Percentiles rank a stretch among this genome's conserved stretches.
These are phyloP conservation scores for Martiniozyma asiatica DNA, from an alignment of 1,139 yeast genomes.

Conservation along the genomic window DNA sequence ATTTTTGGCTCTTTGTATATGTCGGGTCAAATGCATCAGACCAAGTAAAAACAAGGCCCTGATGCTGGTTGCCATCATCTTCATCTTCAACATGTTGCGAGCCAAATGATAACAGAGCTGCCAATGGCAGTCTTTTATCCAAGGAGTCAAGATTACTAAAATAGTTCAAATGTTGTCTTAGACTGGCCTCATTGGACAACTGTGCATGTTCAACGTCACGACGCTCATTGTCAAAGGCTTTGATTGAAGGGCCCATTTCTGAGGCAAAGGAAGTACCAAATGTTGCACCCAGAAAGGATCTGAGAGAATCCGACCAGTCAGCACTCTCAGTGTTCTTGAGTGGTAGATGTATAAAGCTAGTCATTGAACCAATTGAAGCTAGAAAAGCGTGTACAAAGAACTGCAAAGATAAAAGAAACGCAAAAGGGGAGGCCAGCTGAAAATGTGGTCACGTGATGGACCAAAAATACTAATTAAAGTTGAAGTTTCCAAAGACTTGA, in stretches of 20 bases:
- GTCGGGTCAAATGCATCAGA: constrained; percentile 51
- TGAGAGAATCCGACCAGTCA: constrained; percentile 59
- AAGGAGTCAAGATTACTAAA: constrained; percentile 75
- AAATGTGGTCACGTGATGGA: no score
- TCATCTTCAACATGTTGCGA: neutral
- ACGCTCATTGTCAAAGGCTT: constrained; percentile 46
- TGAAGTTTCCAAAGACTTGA: no score
- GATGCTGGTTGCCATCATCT: neutral
- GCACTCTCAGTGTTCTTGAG: constrained; percentile 45
- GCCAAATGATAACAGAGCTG: no score
- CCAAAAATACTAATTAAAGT: no score
- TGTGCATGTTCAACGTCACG: constrained; percentile 47
- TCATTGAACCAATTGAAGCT: constrained; percentile 6
- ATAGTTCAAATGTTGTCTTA: constrained; percentile 53
- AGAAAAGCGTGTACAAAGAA: no score
- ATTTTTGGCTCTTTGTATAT: constrained; percentile 39
- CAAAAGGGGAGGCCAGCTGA: no score
- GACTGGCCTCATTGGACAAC: constrained; percentile 25
- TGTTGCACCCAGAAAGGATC: constrained; percentile 43
- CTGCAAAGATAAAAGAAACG: no score
- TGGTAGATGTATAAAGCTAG: constrained; percentile 27
- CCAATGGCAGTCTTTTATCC: constrained; percentile 67
- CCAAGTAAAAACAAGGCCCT: constrained; percentile 59
- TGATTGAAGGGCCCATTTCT: constrained; percentile 47
- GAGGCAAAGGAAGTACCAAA: constrained; percentile 42